Conservation (phyloP, 306 rosid genomes). For the Lablab purpureus region DNA sequence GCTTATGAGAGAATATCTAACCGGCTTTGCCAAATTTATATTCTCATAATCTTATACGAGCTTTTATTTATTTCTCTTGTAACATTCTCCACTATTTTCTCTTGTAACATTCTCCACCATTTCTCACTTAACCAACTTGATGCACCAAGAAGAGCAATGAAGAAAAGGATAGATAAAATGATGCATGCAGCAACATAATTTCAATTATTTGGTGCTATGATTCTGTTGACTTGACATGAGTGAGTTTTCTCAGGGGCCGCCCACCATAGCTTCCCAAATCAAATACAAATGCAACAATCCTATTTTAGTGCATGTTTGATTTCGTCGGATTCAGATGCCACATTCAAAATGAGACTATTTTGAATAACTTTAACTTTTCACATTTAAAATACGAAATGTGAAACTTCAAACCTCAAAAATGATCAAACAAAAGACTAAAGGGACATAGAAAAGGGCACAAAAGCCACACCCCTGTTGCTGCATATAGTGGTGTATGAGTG, state of each 20-base stretch:
- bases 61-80: no score
- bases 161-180: background rate
- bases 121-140: background rate
- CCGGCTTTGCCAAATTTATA: no score
- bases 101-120: no score
- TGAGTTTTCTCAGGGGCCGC: background rate
- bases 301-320: background rate
- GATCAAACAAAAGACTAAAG: background rate
- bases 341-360: no score
- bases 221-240: background rate
- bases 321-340: no score
- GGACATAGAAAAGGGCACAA: background rate
- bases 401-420: no score
- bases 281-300: background rate
- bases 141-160: background rate
- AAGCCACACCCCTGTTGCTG: background rate
- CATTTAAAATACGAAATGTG: no score
- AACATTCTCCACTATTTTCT: no score
- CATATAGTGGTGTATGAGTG: background rate
- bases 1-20: no score
- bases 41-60: no score
- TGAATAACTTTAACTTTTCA: no score
- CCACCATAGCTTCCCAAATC: background rate
- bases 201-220: background rate
- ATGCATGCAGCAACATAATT: background rate